These are phyloP conservation scores for Quercus variabilis DNA, from an alignment of 306 rosid species.

Conservation along the genomic window DNA sequence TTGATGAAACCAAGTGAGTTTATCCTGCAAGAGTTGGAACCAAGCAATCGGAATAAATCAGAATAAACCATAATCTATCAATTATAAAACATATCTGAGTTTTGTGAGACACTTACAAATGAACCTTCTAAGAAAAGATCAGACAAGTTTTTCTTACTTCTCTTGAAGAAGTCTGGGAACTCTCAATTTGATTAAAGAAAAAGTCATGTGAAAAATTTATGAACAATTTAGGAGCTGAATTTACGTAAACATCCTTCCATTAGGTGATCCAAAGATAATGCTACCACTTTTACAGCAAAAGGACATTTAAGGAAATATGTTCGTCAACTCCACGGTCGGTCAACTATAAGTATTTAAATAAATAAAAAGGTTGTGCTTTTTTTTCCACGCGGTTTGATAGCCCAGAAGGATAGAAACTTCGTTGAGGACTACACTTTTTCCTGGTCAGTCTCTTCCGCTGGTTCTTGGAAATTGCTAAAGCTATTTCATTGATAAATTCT, in stretches of 20 bases:
- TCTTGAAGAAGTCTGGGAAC: neutral
- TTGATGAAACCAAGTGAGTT: neutral
- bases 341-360: neutral
- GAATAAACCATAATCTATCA: neutral
- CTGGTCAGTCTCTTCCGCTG: no score
- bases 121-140: neutral
- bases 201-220: neutral
- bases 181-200: neutral
- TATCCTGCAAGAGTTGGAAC: neutral
- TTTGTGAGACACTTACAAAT: neutral
- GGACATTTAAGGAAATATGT: neutral
- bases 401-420: neutral
- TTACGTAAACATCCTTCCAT: neutral
- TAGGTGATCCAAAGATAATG: no score
- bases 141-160: neutral
- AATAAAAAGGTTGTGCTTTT: neutral
- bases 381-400: neutral
- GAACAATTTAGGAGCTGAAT: neutral
- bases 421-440: no score
- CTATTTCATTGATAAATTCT: no score
- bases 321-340: neutral
- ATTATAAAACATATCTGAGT: neutral
- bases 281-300: neutral
- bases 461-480: no score
- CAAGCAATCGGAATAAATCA: neutral